Evolutionary conservation across 805 yeast genomes (phyloP).

Genomic region (Tetrapisispora arboricola): DNA sequence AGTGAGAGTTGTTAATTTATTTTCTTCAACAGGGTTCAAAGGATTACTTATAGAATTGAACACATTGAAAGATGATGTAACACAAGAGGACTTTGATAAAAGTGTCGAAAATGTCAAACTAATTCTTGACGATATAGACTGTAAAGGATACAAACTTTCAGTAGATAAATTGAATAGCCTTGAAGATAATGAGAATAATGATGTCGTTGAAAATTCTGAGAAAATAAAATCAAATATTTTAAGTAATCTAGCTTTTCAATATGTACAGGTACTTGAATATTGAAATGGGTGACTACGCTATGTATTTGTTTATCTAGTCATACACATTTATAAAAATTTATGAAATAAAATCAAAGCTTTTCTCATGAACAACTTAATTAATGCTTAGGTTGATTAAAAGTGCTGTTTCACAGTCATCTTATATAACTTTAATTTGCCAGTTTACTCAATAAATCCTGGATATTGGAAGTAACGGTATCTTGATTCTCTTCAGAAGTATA

Average conservation of each 20-base stretch:
- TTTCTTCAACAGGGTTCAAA: conserved; percentile 26
- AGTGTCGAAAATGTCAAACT: conserved; percentile 12
- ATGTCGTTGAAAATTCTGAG: neutral
- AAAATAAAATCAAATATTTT: conserved; percentile 8
- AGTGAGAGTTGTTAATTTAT: conserved; percentile 23
- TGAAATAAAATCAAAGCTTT: too few species aligned
- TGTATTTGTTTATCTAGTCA: neutral
- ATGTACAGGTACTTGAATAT: conserved; percentile 21
- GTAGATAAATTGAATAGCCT: neutral
- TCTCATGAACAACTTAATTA: too few species aligned
- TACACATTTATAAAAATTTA: neutral
- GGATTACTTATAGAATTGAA: conserved; percentile 23
- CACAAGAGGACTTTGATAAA: conserved; percentile 10
- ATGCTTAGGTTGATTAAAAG: too few species aligned
- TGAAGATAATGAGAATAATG: conserved; percentile 4
- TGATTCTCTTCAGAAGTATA: neutral
- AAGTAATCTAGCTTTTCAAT: conserved; percentile 24
- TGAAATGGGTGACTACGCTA: neutral
- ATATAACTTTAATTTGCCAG: conserved; percentile 26
- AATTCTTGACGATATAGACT: conserved; percentile 12
- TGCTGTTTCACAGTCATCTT: too few species aligned
- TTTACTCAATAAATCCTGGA: conserved; percentile 28
- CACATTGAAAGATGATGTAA: conserved; percentile 7
- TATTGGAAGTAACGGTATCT: conserved; percentile 24
- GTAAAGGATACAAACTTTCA: conserved; percentile 16